phyloP scores from a whole-genome alignment of 2,329 filamentous ascomycete genomes.

The Curvularia sp. region DNA sequence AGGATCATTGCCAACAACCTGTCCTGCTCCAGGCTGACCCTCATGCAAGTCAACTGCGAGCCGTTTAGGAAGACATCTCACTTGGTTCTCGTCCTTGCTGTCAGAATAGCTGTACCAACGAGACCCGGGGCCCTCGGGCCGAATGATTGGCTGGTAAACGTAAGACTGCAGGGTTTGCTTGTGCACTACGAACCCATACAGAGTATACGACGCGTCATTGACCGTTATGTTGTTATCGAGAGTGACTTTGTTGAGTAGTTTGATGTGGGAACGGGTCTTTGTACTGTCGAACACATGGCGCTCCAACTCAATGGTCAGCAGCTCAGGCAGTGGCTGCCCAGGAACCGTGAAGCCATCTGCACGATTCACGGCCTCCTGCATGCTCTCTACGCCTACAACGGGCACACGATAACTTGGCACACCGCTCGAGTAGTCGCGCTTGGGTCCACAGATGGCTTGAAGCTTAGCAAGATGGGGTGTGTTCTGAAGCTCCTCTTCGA shows the following conservation, averaged over 20 bases:
- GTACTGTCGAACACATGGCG: conserved; percentile 63
- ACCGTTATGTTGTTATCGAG: conserved; percentile 63
- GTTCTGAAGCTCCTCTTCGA: conserved; percentile 60
- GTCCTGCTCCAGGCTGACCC: conserved; percentile 51
- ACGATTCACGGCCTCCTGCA: conserved; percentile 53
- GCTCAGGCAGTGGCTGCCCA: conserved; percentile 51
- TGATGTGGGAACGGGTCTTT: conserved; percentile 62
- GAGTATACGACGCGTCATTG: conserved; percentile 58
- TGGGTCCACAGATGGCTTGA: conserved; percentile 56
- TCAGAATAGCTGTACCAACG: conserved; percentile 68
- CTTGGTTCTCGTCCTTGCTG: conserved; percentile 60
- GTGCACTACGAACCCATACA: conserved; percentile 68
- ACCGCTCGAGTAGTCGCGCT: conserved; percentile 41
- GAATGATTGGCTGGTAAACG: conserved; percentile 66
- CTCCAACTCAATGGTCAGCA: conserved; percentile 63
- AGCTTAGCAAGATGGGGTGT: conserved; percentile 53
- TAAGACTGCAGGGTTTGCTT: conserved; percentile 64
- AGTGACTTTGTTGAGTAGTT: conserved; percentile 63
- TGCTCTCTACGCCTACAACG: conserved; percentile 44
- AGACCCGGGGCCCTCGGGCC: conserved; percentile 62
- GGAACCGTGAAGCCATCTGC: conserved; percentile 34
- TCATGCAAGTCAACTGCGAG: conserved; percentile 61
- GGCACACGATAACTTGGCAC: conserved; percentile 48
- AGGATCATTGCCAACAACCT: conserved; percentile 54
- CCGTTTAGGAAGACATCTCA: conserved; percentile 63